A percentile compares a stretch with the other conserved stretches of the same genome.
These are phyloP conservation scores for Exophiala viscosa DNA, from an alignment of 2,329 filamentous ascomycete genomes.

Conservation along the genomic window DNA sequence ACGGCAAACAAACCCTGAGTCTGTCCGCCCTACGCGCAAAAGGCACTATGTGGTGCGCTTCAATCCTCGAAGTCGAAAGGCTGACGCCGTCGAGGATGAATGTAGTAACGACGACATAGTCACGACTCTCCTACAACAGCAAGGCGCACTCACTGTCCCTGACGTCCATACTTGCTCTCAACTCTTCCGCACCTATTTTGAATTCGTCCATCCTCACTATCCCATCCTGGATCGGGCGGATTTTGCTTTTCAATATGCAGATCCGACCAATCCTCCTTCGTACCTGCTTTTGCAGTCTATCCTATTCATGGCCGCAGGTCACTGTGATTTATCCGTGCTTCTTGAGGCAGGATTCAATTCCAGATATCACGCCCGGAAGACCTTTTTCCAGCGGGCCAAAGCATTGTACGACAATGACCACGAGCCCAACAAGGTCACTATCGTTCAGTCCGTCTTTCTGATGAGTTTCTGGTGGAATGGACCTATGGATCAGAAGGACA, in stretches of 20 bases:
- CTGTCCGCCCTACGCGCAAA: constrained; percentile 13
- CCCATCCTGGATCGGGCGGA: constrained; percentile 25
- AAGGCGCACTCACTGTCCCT: constrained; percentile 22
- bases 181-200: constrained; percentile 27
- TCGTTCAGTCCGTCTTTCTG: constrained; percentile 25
- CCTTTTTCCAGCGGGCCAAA: constrained; percentile 29
- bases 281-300: constrained; percentile 25
- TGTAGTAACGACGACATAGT: constrained; percentile 21
- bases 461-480: constrained; percentile 28
- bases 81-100: constrained; percentile 23
- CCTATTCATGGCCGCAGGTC: constrained; percentile 23
- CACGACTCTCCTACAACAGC: constrained; percentile 23
- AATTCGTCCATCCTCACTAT: constrained; percentile 27
- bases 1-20: constrained; percentile 22
- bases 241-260: constrained; percentile 21
- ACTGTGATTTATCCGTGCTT: constrained; percentile 17
- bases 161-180: constrained; percentile 19
- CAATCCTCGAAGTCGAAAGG: constrained; percentile 19
- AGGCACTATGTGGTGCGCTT: constrained; percentile 18
- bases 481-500: constrained; percentile 32
- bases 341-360: constrained; percentile 17
- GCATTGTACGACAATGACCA: constrained; percentile 29
- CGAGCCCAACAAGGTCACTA: constrained; percentile 25
- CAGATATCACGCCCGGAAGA: constrained; percentile 26
- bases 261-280: constrained; percentile 18